These are phyloP conservation scores for Fragilaria radians DNA, from an alignment of 108 stramenopile genomes.

Conservation along the genomic window DNA sequence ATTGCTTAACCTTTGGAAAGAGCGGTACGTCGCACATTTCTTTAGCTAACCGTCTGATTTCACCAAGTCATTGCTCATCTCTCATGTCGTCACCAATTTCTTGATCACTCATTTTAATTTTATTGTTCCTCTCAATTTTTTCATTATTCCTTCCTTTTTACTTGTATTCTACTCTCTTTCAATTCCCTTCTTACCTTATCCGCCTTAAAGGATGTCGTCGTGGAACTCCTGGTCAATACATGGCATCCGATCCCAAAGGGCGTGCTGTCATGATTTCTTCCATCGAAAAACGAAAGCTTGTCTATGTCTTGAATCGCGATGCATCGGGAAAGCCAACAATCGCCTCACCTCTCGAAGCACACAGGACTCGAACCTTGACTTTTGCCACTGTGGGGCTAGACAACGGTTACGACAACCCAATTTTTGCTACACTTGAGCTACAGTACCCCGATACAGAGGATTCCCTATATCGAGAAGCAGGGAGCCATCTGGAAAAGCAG, in stretches of 20 bases:
- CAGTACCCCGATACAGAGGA: conserved; percentile 89
- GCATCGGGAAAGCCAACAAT: conserved; percentile 68
- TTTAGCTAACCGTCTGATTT: neutral
- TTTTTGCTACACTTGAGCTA: conserved; percentile 92
- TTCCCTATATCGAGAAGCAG: conserved; percentile 11
- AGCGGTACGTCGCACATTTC: conserved; percentile 22
- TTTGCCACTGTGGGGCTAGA: conserved; percentile 88
- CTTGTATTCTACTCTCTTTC: neutral
- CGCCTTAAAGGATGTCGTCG: conserved; percentile 78
- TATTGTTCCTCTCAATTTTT: neutral
- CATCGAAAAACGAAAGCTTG: conserved; percentile 95
- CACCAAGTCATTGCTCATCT: conserved; percentile 11
- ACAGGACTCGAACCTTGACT: conserved; percentile 77
- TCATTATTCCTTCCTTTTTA: neutral
- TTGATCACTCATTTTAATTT: neutral
- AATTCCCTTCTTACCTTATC: conserved; percentile 6
- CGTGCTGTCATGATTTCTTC: conserved; percentile 84
- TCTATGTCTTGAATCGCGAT: conserved; percentile 93
- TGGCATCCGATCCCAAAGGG: conserved; percentile 93
- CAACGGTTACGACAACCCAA: conserved; percentile 97
- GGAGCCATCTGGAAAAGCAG: conserved; percentile 38
- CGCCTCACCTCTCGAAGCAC: conserved; percentile 93
- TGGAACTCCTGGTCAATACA: conserved; percentile 94
- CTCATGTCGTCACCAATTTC: neutral
- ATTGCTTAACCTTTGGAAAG: conserved; percentile 54